These are phyloP conservation scores for Micromonas commoda DNA, from an alignment of 139 green algal genomes.

Conservation along the genomic window DNA sequence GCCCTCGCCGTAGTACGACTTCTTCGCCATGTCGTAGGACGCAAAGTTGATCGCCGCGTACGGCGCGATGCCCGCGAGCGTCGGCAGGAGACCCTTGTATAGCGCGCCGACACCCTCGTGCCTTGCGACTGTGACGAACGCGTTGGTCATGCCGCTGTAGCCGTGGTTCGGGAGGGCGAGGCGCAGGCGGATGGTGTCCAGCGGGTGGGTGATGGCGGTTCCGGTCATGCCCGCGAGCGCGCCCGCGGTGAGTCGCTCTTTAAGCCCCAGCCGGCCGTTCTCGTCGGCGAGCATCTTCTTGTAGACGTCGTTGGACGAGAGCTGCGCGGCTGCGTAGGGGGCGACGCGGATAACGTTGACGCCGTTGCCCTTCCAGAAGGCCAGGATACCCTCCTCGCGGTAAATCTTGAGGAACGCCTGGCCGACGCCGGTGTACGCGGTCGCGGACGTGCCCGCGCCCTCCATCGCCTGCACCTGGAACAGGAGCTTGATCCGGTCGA, in stretches of 20 bases:
- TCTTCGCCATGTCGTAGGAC: conserved; percentile 63
- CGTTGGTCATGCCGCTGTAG: conserved; percentile 33
- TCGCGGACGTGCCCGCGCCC: conserved; percentile 37
- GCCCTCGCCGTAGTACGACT: background rate
- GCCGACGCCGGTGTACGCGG: conserved; percentile 73
- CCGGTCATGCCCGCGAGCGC: conserved; percentile 90
- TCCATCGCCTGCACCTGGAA: conserved; percentile 81
- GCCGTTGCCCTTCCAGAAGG: conserved; percentile 91
- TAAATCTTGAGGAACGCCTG: conserved; percentile 78
- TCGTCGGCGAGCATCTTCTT: conserved; percentile 61
- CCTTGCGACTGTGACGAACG: conserved; percentile 11
- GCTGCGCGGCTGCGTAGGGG: conserved; percentile 71
- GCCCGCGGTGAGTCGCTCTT: conserved; percentile 46
- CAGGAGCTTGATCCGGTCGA: conserved; percentile 91
- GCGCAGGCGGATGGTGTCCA: conserved; percentile 80
- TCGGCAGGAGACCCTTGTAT: conserved; percentile 86
- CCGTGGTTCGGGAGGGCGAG: conserved; percentile 72
- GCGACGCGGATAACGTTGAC: conserved; percentile 89
- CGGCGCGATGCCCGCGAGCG: conserved; percentile 86
- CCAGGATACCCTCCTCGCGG: conserved; percentile 76
- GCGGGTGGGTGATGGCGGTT: conserved; percentile 86
- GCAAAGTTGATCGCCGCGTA: conserved; percentile 94
- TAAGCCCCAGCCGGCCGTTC: conserved; percentile 60
- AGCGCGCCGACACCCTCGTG: conserved; percentile 64
- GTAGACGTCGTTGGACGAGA: conserved; percentile 69